Evolutionary conservation across 2,329 filamentous ascomycete genomes (phyloP), one percentile per base, ranked within the genome.

Genomic region (Ophiostoma populinum): DNA sequence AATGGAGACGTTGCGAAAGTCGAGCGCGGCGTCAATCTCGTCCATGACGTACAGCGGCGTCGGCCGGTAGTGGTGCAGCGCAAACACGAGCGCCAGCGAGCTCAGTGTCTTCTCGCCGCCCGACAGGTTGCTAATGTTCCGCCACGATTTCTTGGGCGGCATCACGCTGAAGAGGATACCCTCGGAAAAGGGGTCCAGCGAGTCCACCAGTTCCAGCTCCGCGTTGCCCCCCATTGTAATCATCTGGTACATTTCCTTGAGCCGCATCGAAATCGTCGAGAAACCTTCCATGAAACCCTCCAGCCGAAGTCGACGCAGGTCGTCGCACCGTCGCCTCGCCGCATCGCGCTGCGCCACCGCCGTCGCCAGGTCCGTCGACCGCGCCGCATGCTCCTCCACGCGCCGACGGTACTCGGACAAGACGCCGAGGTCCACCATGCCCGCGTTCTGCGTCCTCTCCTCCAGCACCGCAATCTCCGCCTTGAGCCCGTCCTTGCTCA

Each of bases 171-270:
- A 98, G 32, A 94, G 55, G 42, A 98, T 95, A 18, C 90, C 90
- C 56, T 98, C 90, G 6, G 80, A 85, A 63, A 98, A 98, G 0
- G 90, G 90, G 53, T 98, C 92, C 3, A 98, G 63, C 13, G 79
- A 87, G 60, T 98, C 90, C 26, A 98, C 90, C 17, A 98, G 74
- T 55, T 98, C 92, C 10, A 98, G 70, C 59, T 98, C 90, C 0
- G 90, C 90, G 49, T 98, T 98, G 37, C 90, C 90, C 42, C 90
- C 90, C 85, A 98, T 95, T 16, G 90, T 98, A 54, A 98, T 98
- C 86, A 98, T 94, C 54, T 98, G 90, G 59, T 98, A 98, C 90
- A 98, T 98, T 52, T 98, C 90, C 62, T 98, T 98, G 30, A 98
- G 66, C 1, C 87, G 80, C 17, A 94, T 65, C 2, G 87, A 95